Conservation (phyloP, 1,284 basidiomycete species). For the Mixia osmundae region DNA sequence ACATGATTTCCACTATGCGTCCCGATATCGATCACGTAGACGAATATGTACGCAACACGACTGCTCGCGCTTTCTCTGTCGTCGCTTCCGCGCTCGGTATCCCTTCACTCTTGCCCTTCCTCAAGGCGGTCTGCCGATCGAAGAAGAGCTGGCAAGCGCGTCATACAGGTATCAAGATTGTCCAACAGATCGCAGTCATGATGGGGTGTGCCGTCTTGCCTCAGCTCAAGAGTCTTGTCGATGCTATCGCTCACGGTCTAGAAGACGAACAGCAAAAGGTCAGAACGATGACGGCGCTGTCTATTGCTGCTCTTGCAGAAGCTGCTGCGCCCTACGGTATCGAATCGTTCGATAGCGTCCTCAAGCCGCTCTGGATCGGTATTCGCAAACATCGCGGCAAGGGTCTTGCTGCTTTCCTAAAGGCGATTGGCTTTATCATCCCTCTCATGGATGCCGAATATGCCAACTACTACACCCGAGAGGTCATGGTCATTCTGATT, state of each 20-base stretch:
- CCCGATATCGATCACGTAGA: conserved; percentile 99
- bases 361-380: conserved; percentile 95
- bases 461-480: conserved; percentile 90
- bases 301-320: conserved; percentile 87
- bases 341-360: conserved; percentile 93
- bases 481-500: conserved; percentile 91
- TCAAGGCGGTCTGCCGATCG: conserved; percentile 91
- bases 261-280: conserved; percentile 99
- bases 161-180: conserved; percentile 96
- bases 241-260: conserved; percentile 85
- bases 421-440: conserved; percentile 98
- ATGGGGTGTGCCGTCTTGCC: conserved; percentile 99
- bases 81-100: conserved; percentile 97
- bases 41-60: conserved; percentile 98
- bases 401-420: conserved; percentile 90
- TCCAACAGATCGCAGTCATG: conserved; percentile 99
- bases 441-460: conserved; percentile 99
- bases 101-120: conserved; percentile 86
- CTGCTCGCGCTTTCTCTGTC: conserved; percentile 93
- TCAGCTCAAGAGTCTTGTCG: conserved; percentile 85
- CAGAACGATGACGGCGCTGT: conserved; percentile 92
- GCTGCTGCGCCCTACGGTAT: conserved; percentile 97
- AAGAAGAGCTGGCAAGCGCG: conserved; percentile 99
- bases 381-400: conserved; percentile 95
- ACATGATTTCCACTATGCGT: conserved; percentile 99